phyloP scores from a whole-genome alignment of 805 yeast species.

The Candida quercuum region DNA sequence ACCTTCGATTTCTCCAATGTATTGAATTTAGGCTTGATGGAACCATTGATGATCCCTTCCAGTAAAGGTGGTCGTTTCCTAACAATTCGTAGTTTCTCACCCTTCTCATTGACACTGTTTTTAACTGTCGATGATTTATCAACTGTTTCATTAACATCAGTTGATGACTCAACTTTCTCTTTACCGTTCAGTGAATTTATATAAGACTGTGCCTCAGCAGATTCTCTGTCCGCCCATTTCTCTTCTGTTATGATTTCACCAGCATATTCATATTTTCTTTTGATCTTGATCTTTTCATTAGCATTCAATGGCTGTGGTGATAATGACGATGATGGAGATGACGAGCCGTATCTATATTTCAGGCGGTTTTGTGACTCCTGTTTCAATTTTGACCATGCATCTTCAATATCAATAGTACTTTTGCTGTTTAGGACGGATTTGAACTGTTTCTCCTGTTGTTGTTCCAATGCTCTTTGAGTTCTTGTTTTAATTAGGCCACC shows the following conservation, averaged over 20 bases:
- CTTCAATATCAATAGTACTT: slow-evolving; percentile 40
- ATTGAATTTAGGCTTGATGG: slow-evolving; percentile 73
- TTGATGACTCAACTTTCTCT: slow-evolving; percentile 14
- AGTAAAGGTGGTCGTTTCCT: slow-evolving; percentile 70
- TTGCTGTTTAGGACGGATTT: slow-evolving; percentile 11
- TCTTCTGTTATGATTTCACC: slow-evolving; percentile 77
- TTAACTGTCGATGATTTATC: slow-evolving; percentile 3
- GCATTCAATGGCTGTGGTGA: slow-evolving; percentile 11
- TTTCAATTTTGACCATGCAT: slow-evolving; percentile 53
- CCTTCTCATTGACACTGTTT: slow-evolving; percentile 17
- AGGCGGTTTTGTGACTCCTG: slow-evolving; percentile 24
- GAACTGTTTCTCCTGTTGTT: slow-evolving; percentile 21
- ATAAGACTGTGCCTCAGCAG: slow-evolving; percentile 87
- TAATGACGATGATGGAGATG: slow-evolving; percentile 5
- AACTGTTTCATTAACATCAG: slow-evolving; percentile 7
- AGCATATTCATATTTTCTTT: slow-evolving; percentile 81
- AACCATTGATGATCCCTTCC: slow-evolving; percentile 66
- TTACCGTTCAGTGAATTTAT: slow-evolving; percentile 46
- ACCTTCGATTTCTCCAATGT: slow-evolving; percentile 89
- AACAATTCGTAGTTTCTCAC: slow-evolving; percentile 43
- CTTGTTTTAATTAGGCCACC: slow-evolving; percentile 73
- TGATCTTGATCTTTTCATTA: slow-evolving; percentile 58
- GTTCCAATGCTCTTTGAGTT: slow-evolving; percentile 48
- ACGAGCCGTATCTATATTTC: slow-evolving; percentile 15
- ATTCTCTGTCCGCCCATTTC: slow-evolving; percentile 66